Evolutionary conservation across 2,329 filamentous ascomycete species (phyloP), one percentile per base, ranked within the genome.

Genomic region (Pseudogymnoascus sp.): DNA sequence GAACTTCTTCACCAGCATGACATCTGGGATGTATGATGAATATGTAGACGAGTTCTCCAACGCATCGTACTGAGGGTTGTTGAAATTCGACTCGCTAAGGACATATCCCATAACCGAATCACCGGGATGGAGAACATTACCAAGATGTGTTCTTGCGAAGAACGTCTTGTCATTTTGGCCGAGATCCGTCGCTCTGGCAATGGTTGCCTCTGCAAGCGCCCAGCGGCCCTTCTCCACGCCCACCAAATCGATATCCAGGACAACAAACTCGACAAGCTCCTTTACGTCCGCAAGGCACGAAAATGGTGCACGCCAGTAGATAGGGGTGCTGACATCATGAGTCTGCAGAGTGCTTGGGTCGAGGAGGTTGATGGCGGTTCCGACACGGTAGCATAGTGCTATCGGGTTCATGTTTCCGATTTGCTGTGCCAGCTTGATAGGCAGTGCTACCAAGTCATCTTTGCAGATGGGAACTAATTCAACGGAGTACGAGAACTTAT

Each of bases 51-150:
- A 92, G 61, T 83, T 78, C 76, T 97, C 92, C 36, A 97, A 83
- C 4, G 88, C 90, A 70, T 96, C 92, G 69, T 89, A 92, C 69
- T 96, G 84, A 8, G 83, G 80, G 74, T 92, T 95, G 82, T 99
- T 98, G 82, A 93, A 97, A 76, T 96, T 96, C 63, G 92, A 88
- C 61, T 92, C 93, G 4, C 86, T 87, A 60, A 99, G 78, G 76
- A 96, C 86, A 75, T 97, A 99, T n/a, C 95, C 95, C 83, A 99
- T 87, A 4, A 89, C 95, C 0, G 90, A 93, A 78, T 99, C 95
- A 62, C 95, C 95, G 0, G 91, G 86, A 71, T 96, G 90, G 11
- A 99, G 80, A 57, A 97, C 82, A 63, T 85, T 85, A 54, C 93
- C 95, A 5, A 99, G 82, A 76, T 99, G 95, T 31, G 95, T 98